Percentiles rank a stretch among this genome's conserved stretches.
phyloP scores from a whole-genome alignment of 2,329 filamentous ascomycete species.

The Emergomyces pasteurianus region DNA sequence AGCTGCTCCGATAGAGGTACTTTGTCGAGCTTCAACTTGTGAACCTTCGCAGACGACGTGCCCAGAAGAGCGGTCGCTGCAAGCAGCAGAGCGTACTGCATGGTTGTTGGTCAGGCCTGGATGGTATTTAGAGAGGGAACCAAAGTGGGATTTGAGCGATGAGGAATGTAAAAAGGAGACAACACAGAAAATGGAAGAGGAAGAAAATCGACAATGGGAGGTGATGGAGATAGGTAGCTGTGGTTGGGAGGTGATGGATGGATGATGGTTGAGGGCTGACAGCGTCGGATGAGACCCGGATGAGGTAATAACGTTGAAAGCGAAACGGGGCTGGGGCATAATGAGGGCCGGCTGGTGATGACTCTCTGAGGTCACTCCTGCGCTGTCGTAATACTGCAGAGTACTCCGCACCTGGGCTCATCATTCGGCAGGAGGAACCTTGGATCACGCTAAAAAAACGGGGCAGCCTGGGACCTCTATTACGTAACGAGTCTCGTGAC shows the following conservation, averaged over 20 bases:
- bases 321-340: not conserved
- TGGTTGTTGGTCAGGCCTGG: conserved; percentile 31
- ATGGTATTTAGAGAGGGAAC: not conserved
- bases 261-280: not conserved
- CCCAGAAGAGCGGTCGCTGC: conserved; percentile 70
- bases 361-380: not conserved
- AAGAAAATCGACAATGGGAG: not conserved
- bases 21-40: conserved; percentile 98
- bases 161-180: not conserved
- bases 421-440: no score
- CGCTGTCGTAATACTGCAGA: not conserved
- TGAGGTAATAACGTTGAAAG: not conserved
- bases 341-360: not conserved
- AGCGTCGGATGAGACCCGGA: not conserved
- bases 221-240: not conserved
- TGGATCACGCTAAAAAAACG: not conserved
- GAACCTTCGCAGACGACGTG: conserved; percentile 70
- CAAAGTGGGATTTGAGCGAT: not conserved
- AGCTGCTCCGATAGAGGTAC: conserved; percentile 83
- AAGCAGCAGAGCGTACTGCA: conserved; percentile 77
- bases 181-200: not conserved
- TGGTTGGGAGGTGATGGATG: not conserved
- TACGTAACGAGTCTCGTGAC: no score
- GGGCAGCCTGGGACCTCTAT: not conserved
- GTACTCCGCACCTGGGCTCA: not conserved